Percentiles rank a stretch among this genome's conserved stretches.
Evolutionary conservation across 345 rosid genomes (phyloP).

Genomic region (Ceriops zippeliana): DNA sequence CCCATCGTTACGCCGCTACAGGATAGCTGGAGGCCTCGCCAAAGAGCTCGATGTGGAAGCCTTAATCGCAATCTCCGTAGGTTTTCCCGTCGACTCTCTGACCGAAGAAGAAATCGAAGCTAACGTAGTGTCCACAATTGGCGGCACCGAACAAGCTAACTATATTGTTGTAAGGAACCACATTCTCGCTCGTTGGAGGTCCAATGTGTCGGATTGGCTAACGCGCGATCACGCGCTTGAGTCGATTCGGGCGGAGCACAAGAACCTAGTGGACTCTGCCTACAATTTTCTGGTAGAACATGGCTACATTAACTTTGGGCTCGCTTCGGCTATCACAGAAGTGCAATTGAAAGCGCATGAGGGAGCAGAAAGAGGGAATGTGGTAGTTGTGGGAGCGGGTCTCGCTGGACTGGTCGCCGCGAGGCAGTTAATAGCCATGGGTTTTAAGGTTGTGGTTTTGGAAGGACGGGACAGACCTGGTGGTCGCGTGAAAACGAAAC

Average conservation of each 20-base stretch:
- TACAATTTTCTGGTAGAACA: slow-evolving; percentile 71
- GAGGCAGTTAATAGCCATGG: slow-evolving; percentile 73
- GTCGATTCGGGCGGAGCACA: slow-evolving; percentile 71
- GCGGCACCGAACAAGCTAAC: slow-evolving; percentile 72
- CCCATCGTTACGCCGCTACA: slow-evolving; percentile 62
- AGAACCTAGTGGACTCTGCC: slow-evolving; percentile 58
- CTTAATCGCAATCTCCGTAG: slow-evolving; percentile 73
- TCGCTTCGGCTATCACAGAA: slow-evolving; percentile 65
- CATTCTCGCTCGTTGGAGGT: slow-evolving; percentile 77
- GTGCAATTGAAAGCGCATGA: slow-evolving; percentile 51
- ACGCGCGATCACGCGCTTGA: slow-evolving; percentile 72
- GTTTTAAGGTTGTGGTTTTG: slow-evolving; percentile 82
- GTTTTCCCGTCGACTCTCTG: slow-evolving; percentile 85
- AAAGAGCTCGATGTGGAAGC: slow-evolving; percentile 83
- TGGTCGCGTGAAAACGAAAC: slow-evolving; percentile 81
- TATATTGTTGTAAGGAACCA: slow-evolving; percentile 84
- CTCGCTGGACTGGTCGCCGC: slow-evolving; percentile 87
- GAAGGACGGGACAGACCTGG: slow-evolving; percentile 86
- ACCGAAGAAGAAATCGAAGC: slow-evolving; percentile 98
- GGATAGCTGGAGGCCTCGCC: slow-evolving; percentile 40
- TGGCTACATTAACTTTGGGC: slow-evolving; percentile 84
- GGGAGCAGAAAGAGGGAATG: slow-evolving; percentile 60
- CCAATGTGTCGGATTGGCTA: slow-evolving; percentile 73
- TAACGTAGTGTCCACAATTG: slow-evolving; percentile 61
- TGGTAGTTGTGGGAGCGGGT: slow-evolving; percentile 82